These are phyloP conservation scores for Papiliotrema nemorosa DNA, from an alignment of 1,284 basidiomycete species.

Conservation along the genomic window DNA sequence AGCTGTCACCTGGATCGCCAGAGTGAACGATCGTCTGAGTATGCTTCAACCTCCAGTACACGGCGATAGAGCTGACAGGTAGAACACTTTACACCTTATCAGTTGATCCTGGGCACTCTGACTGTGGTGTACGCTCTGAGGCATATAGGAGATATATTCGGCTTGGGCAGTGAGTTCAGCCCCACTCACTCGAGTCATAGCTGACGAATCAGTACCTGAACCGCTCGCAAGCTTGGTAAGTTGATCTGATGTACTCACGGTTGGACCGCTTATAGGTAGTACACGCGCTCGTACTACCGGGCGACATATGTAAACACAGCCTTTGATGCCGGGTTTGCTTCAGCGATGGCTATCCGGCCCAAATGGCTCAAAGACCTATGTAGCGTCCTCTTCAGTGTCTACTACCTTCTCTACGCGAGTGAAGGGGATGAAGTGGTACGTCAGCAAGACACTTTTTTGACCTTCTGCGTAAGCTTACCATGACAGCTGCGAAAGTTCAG, in stretches of 20 bases:
- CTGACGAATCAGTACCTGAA: constrained; percentile 66
- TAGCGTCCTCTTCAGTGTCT: constrained; percentile 76
- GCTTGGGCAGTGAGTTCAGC: constrained; percentile 73
- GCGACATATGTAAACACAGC: constrained; percentile 95
- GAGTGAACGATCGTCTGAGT: constrained; percentile 44
- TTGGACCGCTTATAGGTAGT: constrained; percentile 54
- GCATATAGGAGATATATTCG: constrained; percentile 82
- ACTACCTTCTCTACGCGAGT: constrained; percentile 91
- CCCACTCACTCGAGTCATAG: not conserved
- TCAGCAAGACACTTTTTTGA: constrained; percentile 2
- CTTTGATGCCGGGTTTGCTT: constrained; percentile 95
- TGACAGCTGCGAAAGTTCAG: constrained; percentile 78
- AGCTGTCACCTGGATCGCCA: constrained; percentile 36
- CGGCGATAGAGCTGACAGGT: constrained; percentile 8
- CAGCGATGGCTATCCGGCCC: constrained; percentile 87
- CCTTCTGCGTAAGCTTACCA: not conserved
- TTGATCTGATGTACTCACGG: constrained; percentile 7
- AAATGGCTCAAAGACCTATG: constrained; percentile 86
- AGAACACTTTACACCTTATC: constrained; percentile 92
- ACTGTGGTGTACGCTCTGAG: constrained; percentile 79
- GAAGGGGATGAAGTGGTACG: constrained; percentile 89
- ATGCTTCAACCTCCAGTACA: not conserved
- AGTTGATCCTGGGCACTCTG: constrained; percentile 79
- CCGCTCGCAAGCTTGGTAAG: constrained; percentile 80
- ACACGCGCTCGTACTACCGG: constrained; percentile 87